Evolutionary conservation across 805 yeast species (phyloP).

Genomic region (Hanseniaspora hatyaiensis): DNA sequence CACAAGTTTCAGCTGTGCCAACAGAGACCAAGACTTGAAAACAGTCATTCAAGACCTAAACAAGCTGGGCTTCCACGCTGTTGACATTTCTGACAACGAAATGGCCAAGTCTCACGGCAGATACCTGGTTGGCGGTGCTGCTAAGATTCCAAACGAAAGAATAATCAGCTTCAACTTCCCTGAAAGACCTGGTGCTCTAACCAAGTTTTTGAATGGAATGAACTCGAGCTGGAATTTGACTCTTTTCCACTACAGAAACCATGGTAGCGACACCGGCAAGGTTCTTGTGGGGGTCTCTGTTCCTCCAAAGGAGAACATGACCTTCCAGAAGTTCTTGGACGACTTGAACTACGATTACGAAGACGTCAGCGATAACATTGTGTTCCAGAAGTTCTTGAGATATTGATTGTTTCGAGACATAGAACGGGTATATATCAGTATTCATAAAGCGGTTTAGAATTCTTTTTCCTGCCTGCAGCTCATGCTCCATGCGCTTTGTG

Average conservation of each 20-base stretch:
- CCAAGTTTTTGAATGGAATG: slow-evolving; percentile 60
- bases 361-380: slow-evolving; percentile 77
- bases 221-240: slow-evolving; percentile 82
- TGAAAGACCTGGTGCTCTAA: slow-evolving; percentile 90
- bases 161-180: slow-evolving; percentile 86
- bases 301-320: slow-evolving; percentile 55
- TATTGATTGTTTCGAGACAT: slow-evolving; percentile 19
- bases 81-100: slow-evolving; percentile 83
- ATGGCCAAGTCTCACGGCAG: slow-evolving; percentile 94
- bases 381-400: slow-evolving; percentile 68
- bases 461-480: not conserved
- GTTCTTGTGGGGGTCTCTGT: slow-evolving; percentile 82
- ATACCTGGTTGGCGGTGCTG: slow-evolving; percentile 87
- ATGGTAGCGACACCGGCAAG: slow-evolving; percentile 90
- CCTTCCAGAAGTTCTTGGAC: slow-evolving; percentile 56
- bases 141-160: slow-evolving; percentile 61
- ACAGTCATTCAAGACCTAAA: slow-evolving; percentile 50
- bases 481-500: no score
- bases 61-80: slow-evolving; percentile 56
- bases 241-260: slow-evolving; percentile 91
- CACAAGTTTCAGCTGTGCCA: slow-evolving; percentile 74
- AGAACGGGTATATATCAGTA: not conserved
- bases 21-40: slow-evolving; percentile 60
- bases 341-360: slow-evolving; percentile 62
- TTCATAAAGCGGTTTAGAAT: not conserved